phyloP scores from a whole-genome alignment of 2,329 filamentous ascomycete species.

The Penicillium aurantiogriseum region DNA sequence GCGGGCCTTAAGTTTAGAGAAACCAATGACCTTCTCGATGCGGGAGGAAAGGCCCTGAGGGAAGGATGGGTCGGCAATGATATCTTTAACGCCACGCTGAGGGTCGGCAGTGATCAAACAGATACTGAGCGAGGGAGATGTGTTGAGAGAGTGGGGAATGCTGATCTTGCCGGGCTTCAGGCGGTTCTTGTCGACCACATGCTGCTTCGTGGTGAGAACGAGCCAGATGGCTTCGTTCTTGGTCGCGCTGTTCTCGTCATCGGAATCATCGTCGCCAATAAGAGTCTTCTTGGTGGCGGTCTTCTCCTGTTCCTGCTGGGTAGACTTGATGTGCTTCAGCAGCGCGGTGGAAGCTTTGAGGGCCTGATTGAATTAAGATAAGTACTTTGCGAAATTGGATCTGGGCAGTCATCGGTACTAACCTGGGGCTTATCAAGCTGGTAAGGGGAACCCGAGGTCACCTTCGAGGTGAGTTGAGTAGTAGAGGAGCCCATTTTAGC shows the following conservation, averaged over 20 bases:
- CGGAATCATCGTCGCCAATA: constrained; percentile 49
- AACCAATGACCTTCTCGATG: constrained; percentile 74
- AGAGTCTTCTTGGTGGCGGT: constrained; percentile 54
- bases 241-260: constrained; percentile 44
- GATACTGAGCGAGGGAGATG: constrained; percentile 64
- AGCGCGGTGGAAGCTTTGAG: constrained; percentile 60
- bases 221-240: constrained; percentile 60
- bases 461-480: constrained; percentile 41
- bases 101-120: constrained; percentile 83
- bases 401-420: constrained; percentile 10
- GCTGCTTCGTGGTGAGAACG: constrained; percentile 63
- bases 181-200: constrained; percentile 68
- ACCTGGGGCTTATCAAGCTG: constrained; percentile 51
- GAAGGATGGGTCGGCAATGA: constrained; percentile 72
- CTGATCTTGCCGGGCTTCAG: constrained; percentile 81
- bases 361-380: constrained; percentile 43
- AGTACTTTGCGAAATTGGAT: constrained; percentile 15
- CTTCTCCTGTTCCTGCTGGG: constrained; percentile 49
- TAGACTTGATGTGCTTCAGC: constrained; percentile 56
- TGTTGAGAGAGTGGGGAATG: constrained; percentile 73
- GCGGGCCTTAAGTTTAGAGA: constrained; percentile 82
- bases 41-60: constrained; percentile 64
- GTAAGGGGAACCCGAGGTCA: constrained; percentile 46
- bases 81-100: constrained; percentile 86
- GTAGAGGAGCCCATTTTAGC: constrained; percentile 43